phyloP scores from a whole-genome alignment of 495 filamentous ascomycete species.

The Lepraria neglecta region DNA sequence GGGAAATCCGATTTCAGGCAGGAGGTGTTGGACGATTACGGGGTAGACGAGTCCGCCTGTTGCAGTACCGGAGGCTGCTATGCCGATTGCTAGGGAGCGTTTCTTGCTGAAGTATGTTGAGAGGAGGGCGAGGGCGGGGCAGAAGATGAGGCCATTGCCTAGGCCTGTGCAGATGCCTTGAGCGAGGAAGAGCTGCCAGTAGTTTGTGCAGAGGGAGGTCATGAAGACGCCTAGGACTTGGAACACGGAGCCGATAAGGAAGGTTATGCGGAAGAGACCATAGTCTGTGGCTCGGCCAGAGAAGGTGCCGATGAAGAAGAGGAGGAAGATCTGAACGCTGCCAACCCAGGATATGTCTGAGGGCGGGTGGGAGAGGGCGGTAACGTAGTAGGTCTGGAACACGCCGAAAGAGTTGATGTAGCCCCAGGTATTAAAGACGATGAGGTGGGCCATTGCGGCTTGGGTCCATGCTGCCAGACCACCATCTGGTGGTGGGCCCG shows the following conservation, averaged over 20 bases:
- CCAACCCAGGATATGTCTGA: constrained; percentile 74
- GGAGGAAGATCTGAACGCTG: constrained; percentile 63
- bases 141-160: constrained; percentile 67
- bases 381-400: constrained; percentile 72
- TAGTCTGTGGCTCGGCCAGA: constrained; percentile 63
- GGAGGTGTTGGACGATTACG: constrained; percentile 59
- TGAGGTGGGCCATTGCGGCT: constrained; percentile 57
- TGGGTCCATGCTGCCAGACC: constrained; percentile 62
- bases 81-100: constrained; percentile 60
- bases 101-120: constrained; percentile 69
- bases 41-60: constrained; percentile 76
- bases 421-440: constrained; percentile 71
- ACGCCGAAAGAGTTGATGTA: constrained; percentile 72
- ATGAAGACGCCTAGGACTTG: constrained; percentile 65
- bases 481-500: constrained; percentile 57
- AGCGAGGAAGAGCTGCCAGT: constrained; percentile 76
- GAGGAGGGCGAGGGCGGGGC: constrained; percentile 59
- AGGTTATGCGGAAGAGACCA: constrained; percentile 57
- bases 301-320: constrained; percentile 65
- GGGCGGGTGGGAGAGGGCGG: constrained; percentile 43
- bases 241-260: constrained; percentile 51
- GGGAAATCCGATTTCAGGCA: constrained; percentile 64
- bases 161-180: constrained; percentile 75
- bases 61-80: constrained; percentile 60
- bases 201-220: constrained; percentile 56